Conservation (phyloP, 352 stramenopile genomes). For the Aphanomyces stellatus region DNA sequence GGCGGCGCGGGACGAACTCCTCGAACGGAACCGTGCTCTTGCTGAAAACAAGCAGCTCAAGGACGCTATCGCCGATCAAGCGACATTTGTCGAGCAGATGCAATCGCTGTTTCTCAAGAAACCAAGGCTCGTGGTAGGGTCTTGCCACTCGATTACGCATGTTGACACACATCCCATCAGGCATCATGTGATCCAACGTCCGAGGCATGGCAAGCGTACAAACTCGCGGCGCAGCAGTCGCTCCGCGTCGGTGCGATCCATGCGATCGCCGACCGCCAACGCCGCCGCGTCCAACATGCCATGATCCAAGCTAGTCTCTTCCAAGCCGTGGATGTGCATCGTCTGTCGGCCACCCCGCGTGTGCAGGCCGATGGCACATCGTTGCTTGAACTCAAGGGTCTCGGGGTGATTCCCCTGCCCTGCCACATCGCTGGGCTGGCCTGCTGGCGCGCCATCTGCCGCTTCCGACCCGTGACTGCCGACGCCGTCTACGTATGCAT, state of each 20-base stretch:
- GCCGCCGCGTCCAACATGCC: neutral
- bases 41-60: neutral
- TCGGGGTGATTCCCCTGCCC: neutral
- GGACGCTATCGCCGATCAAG: neutral
- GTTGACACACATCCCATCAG: no score
- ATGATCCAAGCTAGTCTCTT: neutral
- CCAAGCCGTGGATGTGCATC: neutral
- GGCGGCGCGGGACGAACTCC: neutral
- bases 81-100: neutral
- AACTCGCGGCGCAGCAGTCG: constrained; percentile 2
- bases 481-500: neutral
- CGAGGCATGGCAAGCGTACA: neutral
- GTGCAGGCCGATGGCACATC: neutral
- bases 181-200: no score
- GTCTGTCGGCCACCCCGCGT: neutral
- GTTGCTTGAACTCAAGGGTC: neutral
- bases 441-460: neutral
- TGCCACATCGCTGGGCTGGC: neutral
- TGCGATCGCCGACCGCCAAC: constrained; percentile 1
- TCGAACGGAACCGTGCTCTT: neutral
- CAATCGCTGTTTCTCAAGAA: neutral
- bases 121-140: neutral
- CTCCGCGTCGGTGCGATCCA: constrained; percentile 4
- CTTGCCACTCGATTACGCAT: neutral
- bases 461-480: neutral